Conservation (phyloP, 441 rosid species). For the Kokia cookei region DNA sequence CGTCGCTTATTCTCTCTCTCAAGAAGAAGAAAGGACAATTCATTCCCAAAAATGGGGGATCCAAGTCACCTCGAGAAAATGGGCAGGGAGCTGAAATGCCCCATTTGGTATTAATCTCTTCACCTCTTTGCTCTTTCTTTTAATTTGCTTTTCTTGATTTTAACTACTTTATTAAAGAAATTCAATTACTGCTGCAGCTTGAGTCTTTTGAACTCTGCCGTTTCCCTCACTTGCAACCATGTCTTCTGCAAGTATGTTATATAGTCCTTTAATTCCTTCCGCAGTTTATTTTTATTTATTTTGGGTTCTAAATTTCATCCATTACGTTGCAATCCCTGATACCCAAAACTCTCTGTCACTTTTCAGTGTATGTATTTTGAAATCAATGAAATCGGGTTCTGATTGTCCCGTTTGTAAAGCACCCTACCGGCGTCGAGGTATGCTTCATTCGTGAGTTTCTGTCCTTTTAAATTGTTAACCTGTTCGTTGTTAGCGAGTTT, state of each 20-base stretch:
- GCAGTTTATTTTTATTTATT: not conserved
- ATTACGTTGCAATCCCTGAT: not conserved
- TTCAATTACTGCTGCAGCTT: constrained; percentile 39
- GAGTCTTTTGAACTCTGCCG: constrained; percentile 63
- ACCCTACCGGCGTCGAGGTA: constrained; percentile 77
- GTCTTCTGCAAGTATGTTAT: constrained; percentile 82
- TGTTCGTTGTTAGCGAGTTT: not conserved
- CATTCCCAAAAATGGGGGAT: constrained; percentile 45
- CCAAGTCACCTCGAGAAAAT: constrained; percentile 64
- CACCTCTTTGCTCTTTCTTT: not conserved
- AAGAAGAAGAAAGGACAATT: constrained; percentile 4
- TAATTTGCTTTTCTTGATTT: not conserved
- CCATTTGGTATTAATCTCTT: constrained; percentile 57
- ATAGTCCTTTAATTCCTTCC: not conserved
- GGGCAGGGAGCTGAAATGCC: constrained; percentile 95
- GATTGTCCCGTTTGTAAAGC: constrained; percentile 77
- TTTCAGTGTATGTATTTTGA: constrained; percentile 60
- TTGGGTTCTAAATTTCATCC: not conserved
- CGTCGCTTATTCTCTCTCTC: not conserved
- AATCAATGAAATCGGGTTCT: constrained; percentile 70
- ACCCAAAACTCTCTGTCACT: not conserved
- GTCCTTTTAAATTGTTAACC: not conserved
- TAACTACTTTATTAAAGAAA: not conserved
- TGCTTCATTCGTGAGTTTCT: not conserved
- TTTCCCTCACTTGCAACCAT: constrained; percentile 78